Percentiles rank a stretch among this genome's conserved stretches.
These are phyloP conservation scores for Gossypium lobatum DNA, from an alignment of 441 rosid species.

Conservation along the genomic window DNA sequence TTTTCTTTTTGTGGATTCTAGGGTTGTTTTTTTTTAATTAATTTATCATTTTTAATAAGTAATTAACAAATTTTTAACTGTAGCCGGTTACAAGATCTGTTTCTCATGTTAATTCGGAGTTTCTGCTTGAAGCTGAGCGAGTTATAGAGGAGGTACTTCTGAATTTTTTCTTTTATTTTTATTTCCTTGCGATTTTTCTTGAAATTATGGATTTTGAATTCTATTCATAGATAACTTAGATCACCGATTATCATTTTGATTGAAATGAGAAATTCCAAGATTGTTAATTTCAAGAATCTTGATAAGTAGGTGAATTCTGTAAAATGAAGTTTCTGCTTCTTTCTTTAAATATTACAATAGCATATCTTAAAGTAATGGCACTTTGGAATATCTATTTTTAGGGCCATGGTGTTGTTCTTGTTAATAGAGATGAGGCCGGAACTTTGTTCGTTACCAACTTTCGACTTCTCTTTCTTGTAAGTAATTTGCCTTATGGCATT, in stretches of 20 bases:
- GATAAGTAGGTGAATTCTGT: not conserved
- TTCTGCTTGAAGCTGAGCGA: constrained; percentile 70
- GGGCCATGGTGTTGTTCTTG: constrained; percentile 80
- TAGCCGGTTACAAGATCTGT: constrained; percentile 48
- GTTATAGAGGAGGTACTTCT: constrained; percentile 52
- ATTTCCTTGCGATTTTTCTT: not conserved
- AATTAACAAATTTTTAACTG: constrained; percentile 1
- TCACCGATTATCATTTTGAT: not conserved
- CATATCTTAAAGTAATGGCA: not conserved
- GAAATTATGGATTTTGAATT: not conserved
- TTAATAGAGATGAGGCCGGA: constrained; percentile 80
- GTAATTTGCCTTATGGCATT: constrained; percentile 18
- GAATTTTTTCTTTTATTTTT: not conserved
- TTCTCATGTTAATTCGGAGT: constrained; percentile 50
- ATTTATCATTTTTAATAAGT: not conserved
- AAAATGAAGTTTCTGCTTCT: not conserved
- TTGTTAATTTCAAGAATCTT: not conserved
- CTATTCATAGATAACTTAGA: not conserved
- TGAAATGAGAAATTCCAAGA: not conserved
- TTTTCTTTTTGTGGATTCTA: constrained; percentile 14
- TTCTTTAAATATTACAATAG: not conserved
- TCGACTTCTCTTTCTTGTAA: constrained; percentile 88
- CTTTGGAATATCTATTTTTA: constrained; percentile 27
- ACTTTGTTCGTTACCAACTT: constrained; percentile 80
- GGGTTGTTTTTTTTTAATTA: constrained; percentile 3